Conservation (phyloP, 148 eudicot genomes). For the Diospyros kaki region DNA sequence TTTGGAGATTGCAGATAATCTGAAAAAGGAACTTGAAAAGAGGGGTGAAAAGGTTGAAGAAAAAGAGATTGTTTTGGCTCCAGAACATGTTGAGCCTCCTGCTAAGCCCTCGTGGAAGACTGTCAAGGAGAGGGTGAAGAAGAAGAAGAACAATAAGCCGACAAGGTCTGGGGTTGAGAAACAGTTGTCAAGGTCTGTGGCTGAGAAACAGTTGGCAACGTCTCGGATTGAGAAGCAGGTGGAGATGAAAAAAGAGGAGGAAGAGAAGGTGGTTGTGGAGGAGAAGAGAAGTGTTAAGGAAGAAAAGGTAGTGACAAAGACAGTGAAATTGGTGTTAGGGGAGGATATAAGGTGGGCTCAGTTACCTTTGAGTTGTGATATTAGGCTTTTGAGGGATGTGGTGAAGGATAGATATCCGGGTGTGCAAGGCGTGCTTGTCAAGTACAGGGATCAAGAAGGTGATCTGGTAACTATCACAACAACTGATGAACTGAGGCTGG, state of each 20-base stretch:
- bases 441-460: slow-evolving; percentile 85
- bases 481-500: slow-evolving; percentile 76
- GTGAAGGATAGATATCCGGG: slow-evolving; percentile 76
- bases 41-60: slow-evolving; percentile 65
- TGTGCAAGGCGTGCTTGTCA: slow-evolving; percentile 74
- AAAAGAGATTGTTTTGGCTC: slow-evolving; percentile 37
- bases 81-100: slow-evolving; percentile 33
- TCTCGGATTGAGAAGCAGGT: slow-evolving; percentile 15
- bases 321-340: slow-evolving; percentile 74
- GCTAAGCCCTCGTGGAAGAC: slow-evolving; percentile 25
- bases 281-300: slow-evolving; percentile 58
- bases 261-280: slow-evolving; percentile 77
- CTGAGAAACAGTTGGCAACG: background rate
- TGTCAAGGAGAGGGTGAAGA: slow-evolving; percentile 39
- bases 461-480: slow-evolving; percentile 89
- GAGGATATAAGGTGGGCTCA: slow-evolving; percentile 90
- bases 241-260: slow-evolving; percentile 11
- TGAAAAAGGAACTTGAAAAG: slow-evolving; percentile 58
- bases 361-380: slow-evolving; percentile 54
- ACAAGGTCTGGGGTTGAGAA: slow-evolving; percentile 17
- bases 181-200: background rate
- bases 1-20: slow-evolving; percentile 59
- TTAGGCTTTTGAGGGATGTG: slow-evolving; percentile 63
- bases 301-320: slow-evolving; percentile 50
- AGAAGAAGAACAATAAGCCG: slow-evolving; percentile 24